Evolutionary conservation across 139 green algal genomes (phyloP).

Genomic region (Tetraselmis chui): DNA sequence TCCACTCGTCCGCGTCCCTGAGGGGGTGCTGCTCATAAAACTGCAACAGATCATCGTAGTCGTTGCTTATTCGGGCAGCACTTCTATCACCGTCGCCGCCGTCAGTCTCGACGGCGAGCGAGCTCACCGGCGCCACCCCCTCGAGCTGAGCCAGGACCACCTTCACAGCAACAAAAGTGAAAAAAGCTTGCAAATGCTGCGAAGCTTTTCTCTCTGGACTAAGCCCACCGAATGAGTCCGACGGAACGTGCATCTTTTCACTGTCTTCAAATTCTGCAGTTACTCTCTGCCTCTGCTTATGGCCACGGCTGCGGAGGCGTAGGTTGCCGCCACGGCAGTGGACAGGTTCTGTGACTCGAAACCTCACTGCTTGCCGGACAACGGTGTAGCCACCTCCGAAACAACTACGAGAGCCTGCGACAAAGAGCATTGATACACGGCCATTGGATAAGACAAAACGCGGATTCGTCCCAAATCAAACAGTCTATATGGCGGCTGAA

Average conservation of each 20-base stretch:
- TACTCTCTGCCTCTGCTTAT: too few relatives aligned
- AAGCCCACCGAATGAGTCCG: constrained; percentile 5
- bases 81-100: not conserved
- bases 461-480: too few relatives aligned
- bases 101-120: not conserved
- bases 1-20: constrained; percentile 7
- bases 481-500: too few relatives aligned
- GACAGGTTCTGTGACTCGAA: too few relatives aligned
- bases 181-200: not conserved
- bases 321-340: too few relatives aligned
- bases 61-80: not conserved
- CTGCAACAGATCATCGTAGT: not conserved
- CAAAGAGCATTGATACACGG: too few relatives aligned
- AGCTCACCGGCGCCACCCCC: constrained; percentile 3
- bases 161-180: constrained; percentile 7
- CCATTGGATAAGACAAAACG: too few relatives aligned
- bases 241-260: constrained; percentile 16
- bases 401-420: too few relatives aligned
- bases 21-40: not conserved
- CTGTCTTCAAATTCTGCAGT: constrained; percentile 3
- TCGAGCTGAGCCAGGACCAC: constrained; percentile 6
- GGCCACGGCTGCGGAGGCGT: too few relatives aligned
- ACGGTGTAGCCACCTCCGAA: too few relatives aligned
- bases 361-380: too few relatives aligned
- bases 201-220: not conserved